Percentiles rank a stretch among this genome's conserved stretches.
These are phyloP conservation scores for Umbelopsis sp. DNA, from an alignment of 192 early-diverging fungal genomes.

Conservation along the genomic window DNA sequence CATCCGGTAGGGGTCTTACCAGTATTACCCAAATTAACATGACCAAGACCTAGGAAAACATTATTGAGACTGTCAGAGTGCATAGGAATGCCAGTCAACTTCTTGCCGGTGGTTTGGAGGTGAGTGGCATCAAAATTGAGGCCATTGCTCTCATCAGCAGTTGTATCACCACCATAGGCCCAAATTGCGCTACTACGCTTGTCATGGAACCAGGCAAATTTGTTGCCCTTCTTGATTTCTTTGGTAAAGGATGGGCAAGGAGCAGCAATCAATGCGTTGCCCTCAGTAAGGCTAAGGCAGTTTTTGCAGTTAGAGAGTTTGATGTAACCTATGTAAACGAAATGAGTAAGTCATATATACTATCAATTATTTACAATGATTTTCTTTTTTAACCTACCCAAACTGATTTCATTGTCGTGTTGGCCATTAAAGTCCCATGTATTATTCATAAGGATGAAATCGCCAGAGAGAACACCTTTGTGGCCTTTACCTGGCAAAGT, in stretches of 20 bases:
- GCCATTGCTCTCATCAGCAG: constrained; percentile 27
- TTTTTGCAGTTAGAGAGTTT: constrained; percentile 13
- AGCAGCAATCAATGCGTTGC: constrained; percentile 14
- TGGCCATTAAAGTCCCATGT: constrained; percentile 33
- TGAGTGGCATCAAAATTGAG: constrained; percentile 19
- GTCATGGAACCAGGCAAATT: constrained; percentile 40
- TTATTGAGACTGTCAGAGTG: constrained; percentile 20
- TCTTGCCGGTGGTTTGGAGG: constrained; percentile 31
- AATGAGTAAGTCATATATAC: no score
- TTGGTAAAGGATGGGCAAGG: constrained; percentile 30
- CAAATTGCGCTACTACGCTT: constrained; percentile 36
- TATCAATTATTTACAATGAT: not conserved
- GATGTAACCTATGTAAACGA: constrained; percentile 22
- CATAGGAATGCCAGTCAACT: constrained; percentile 20
- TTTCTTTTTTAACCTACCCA: not conserved
- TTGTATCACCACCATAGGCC: constrained; percentile 33
- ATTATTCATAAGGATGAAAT: constrained; percentile 27
- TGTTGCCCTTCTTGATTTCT: constrained; percentile 32
- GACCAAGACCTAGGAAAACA: constrained; percentile 15
- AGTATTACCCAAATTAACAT: constrained; percentile 4
- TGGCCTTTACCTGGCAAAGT: constrained; percentile 24
- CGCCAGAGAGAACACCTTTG: constrained; percentile 27
- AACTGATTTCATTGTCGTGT: constrained; percentile 28
- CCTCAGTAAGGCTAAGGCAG: constrained; percentile 25
- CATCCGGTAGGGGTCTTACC: constrained; percentile 17